Percentiles rank a stretch among this genome's conserved stretches.
phyloP scores from a whole-genome alignment of 2,329 filamentous ascomycete genomes.

The Corinectria fuckeliana region DNA sequence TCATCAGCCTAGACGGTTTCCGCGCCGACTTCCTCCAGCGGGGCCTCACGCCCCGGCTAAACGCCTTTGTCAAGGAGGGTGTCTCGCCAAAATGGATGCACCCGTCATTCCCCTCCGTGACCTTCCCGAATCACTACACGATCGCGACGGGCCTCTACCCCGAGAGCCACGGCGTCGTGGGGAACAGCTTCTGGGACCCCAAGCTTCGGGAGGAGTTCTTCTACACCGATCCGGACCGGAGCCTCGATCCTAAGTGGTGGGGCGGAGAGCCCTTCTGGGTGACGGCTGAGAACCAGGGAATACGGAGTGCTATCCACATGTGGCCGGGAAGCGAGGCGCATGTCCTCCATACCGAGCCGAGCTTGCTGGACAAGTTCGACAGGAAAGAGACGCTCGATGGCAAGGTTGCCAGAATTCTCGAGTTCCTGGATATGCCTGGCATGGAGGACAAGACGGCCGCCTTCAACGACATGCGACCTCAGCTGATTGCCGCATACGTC shows the following conservation, averaged over 20 bases:
- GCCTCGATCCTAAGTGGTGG: constrained; percentile 93
- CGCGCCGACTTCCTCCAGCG: constrained; percentile 90
- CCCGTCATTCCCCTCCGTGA: constrained; percentile 94
- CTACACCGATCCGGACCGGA: constrained; percentile 78
- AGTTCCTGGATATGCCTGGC: constrained; percentile 85
- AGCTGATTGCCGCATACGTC: constrained; percentile 93
- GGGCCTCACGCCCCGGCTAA: constrained; percentile 82
- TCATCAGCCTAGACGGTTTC: constrained; percentile 95
- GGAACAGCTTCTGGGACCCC: constrained; percentile 95
- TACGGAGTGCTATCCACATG: constrained; percentile 90
- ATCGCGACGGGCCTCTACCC: constrained; percentile 91
- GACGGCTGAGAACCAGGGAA: constrained; percentile 82
- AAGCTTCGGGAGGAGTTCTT: constrained; percentile 79
- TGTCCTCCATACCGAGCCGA: constrained; percentile 75
- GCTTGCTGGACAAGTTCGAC: constrained; percentile 85
- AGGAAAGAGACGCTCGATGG: constrained; percentile 73
- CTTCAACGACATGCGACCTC: constrained; percentile 70
- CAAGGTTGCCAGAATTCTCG: constrained; percentile 81
- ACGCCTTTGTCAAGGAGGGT: constrained; percentile 78
- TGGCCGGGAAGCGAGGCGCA: constrained; percentile 97
- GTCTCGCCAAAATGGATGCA: constrained; percentile 92
- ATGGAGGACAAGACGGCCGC: constrained; percentile 62
- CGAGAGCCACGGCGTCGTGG: constrained; percentile 90
- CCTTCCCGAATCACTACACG: constrained; percentile 96
- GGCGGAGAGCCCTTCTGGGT: constrained; percentile 92